Conservation (phyloP, 192 early-diverging fungal genomes). For the Coemansia sp. region DNA sequence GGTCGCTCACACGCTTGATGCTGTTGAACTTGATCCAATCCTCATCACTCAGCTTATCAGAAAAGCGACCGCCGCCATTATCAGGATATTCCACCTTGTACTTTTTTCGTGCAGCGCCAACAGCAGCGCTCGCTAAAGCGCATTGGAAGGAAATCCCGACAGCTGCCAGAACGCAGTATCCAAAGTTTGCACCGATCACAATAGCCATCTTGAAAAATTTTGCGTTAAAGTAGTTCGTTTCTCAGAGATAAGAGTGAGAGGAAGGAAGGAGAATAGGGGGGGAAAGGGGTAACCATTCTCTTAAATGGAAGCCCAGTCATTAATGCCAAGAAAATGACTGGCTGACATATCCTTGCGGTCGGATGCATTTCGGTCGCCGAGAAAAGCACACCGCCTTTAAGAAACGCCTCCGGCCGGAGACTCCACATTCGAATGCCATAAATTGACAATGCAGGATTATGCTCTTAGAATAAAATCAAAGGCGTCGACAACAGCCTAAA, state of each 20-base stretch:
- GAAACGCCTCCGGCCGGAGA: background rate
- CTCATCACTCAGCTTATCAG: slow-evolving; percentile 52
- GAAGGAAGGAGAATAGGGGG: background rate
- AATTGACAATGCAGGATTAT: background rate
- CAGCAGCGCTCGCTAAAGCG: slow-evolving; percentile 1
- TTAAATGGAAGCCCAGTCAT: background rate
- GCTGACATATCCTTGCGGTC: background rate
- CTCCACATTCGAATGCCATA: background rate
- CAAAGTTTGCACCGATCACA: slow-evolving; percentile 51
- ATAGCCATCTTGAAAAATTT: slow-evolving; percentile 33
- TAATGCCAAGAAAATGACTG: background rate
- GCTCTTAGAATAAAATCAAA: background rate
- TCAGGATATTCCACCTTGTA: slow-evolving; percentile 53
- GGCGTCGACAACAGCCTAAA: background rate
- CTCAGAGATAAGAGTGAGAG: background rate
- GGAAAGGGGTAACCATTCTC: background rate
- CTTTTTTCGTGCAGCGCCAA: slow-evolving; percentile 41
- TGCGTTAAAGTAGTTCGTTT: background rate
- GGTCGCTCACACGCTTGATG: slow-evolving; percentile 52
- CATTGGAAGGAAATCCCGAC: slow-evolving; percentile 48
- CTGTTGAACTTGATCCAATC: slow-evolving; percentile 56
- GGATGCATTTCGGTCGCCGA: too few species aligned
- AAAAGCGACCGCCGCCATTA: slow-evolving; percentile 46
- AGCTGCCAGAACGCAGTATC: slow-evolving; percentile 45
- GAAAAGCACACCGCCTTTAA: background rate